Conservation (phyloP, 805 yeast species). For the Saturnispora diversa region DNA sequence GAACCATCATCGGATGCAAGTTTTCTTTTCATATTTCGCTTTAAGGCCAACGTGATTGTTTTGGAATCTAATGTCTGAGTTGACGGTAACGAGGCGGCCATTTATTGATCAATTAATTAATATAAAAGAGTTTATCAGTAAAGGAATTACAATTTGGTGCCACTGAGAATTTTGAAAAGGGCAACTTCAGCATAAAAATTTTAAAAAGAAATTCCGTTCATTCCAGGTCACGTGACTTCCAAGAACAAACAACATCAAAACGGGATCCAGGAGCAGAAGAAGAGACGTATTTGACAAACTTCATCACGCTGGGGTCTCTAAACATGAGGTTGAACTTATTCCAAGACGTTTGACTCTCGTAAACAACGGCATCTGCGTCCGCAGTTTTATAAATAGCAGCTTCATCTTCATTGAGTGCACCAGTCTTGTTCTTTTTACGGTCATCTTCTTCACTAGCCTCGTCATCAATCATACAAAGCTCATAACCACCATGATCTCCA, state of each 20-base stretch:
- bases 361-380: constrained; percentile 66
- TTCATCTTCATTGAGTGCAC: constrained; percentile 44
- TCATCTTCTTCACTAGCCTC: constrained; percentile 1
- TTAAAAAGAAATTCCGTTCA: constrained; percentile 16
- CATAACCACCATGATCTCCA: constrained; percentile 94
- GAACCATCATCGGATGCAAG: too few relatives aligned
- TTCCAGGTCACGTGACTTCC: constrained; percentile 50
- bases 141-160: too few relatives aligned
- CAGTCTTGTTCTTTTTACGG: constrained; percentile 8
- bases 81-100: not conserved
- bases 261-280: constrained; percentile 81
- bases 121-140: too few relatives aligned
- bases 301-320: constrained; percentile 79
- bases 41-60: not conserved
- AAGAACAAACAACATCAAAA: constrained; percentile 81
- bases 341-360: constrained; percentile 77
- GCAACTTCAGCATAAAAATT: too few relatives aligned
- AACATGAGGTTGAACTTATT: constrained; percentile 69
- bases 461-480: constrained; percentile 65
- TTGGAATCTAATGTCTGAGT: not conserved
- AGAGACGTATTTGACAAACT: constrained; percentile 88
- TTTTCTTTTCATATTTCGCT: constrained; percentile 1
- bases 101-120: too few relatives aligned
- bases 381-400: constrained; percentile 76
- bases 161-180: too few relatives aligned